Conservation (phyloP, 2,329 filamentous ascomycete species). For the Talaromyces marneffei region DNA sequence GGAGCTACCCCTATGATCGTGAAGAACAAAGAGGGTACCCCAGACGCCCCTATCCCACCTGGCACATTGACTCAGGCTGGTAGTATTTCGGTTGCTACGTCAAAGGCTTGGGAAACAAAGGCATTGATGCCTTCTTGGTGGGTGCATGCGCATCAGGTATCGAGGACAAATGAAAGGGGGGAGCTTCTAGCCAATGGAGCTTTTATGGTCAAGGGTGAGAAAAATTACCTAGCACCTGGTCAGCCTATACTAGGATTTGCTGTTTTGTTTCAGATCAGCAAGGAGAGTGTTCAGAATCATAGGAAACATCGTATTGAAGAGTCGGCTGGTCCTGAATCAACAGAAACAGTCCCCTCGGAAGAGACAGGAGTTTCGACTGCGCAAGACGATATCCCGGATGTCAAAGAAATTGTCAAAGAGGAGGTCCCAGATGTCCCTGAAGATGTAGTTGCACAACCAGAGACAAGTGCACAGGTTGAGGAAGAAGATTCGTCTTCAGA, state of each 20-base stretch:
- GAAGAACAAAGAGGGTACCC: conserved; percentile 73
- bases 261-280: conserved; percentile 80
- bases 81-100: conserved; percentile 74
- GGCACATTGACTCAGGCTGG: conserved; percentile 89
- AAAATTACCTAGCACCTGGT: conserved; percentile 84
- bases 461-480: background rate
- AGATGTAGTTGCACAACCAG: background rate
- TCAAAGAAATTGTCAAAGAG: conserved; percentile 17
- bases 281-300: conserved; percentile 77
- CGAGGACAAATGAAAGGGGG: conserved; percentile 72
- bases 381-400: conserved; percentile 16
- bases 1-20: conserved; percentile 82
- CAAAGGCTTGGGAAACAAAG: conserved; percentile 91
- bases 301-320: conserved; percentile 60
- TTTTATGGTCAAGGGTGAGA: conserved; percentile 78
- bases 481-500: conserved; percentile 7
- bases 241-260: conserved; percentile 83
- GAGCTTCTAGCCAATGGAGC: conserved; percentile 73
- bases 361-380: background rate
- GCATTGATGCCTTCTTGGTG: conserved; percentile 95
- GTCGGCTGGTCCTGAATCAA: conserved; percentile 17
- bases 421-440: background rate
- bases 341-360: background rate
- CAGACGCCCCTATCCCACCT: conserved; percentile 82
- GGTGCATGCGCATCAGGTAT: conserved; percentile 85